phyloP scores from a whole-genome alignment of 2,329 filamentous ascomycete species.

The Colletotrichum sp. region DNA sequence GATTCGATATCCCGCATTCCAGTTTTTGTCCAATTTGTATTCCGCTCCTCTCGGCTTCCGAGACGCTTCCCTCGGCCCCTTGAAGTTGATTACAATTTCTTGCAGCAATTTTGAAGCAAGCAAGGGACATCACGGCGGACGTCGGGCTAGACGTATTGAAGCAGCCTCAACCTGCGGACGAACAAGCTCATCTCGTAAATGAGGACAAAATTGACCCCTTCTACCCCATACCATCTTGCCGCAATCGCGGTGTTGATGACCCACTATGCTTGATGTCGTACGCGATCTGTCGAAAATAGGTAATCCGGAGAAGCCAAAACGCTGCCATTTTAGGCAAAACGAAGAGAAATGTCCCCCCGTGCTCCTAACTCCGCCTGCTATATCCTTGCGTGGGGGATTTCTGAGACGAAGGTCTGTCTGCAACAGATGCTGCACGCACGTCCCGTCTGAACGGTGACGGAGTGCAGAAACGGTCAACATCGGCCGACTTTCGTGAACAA shows the following conservation, averaged over 20 bases:
- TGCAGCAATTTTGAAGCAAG: neutral
- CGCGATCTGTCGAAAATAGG: neutral
- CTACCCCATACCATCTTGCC: neutral
- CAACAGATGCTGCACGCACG: conserved; percentile 2
- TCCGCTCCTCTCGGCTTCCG: conserved; percentile 1
- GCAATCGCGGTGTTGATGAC: neutral
- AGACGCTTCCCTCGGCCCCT: conserved; percentile 4
- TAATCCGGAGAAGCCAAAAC: neutral
- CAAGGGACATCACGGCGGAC: neutral
- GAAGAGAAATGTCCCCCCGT: neutral
- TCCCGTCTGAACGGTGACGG: conserved; percentile 6
- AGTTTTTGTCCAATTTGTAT: neutral
- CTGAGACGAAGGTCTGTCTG: conserved; percentile 15
- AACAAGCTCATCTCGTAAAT: neutral
- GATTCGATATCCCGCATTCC: neutral
- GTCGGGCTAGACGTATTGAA: neutral
- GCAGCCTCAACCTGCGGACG: neutral
- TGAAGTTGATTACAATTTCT: conserved; percentile 14
- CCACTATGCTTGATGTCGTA: neutral
- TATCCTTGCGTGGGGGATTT: conserved; percentile 10
- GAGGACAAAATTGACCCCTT: neutral
- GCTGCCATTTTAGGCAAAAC: conserved; percentile 1
- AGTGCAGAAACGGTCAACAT: neutral
- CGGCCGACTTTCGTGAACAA: neutral
- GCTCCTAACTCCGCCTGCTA: neutral